A percentile compares a stretch with the other conserved stretches of the same genome.
These are phyloP conservation scores for Kregervanrija fluxuum DNA, from an alignment of 805 yeast genomes.

Conservation along the genomic window DNA sequence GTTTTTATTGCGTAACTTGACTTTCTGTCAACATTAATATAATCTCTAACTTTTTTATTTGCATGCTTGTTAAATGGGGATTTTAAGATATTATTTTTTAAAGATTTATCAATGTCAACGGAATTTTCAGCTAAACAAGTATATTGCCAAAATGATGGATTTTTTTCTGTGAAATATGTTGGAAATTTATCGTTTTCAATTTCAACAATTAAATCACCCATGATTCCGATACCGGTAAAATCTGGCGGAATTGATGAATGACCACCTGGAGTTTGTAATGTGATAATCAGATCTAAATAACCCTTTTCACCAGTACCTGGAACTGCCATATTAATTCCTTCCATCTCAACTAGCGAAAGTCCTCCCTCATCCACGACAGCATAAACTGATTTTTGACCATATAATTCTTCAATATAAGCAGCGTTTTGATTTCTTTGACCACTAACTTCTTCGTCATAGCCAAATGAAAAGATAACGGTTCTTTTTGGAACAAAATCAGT, in stretches of 20 bases:
- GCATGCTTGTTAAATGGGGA: slow-evolving; percentile 32
- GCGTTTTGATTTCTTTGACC: slow-evolving; percentile 33
- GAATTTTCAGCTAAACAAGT: slow-evolving; percentile 43
- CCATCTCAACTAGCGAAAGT: slow-evolving; percentile 27
- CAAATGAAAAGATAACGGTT: slow-evolving; percentile 40
- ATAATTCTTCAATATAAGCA: slow-evolving; percentile 27
- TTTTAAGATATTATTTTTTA: slow-evolving; percentile 32
- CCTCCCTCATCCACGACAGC: slow-evolving; percentile 42
- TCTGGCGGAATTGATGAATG: slow-evolving; percentile 45
- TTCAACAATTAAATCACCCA: slow-evolving; percentile 33
- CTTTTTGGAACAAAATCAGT: slow-evolving; percentile 34
- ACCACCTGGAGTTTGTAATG: slow-evolving; percentile 40
- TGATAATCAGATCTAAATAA: slow-evolving; percentile 33
- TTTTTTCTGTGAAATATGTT: slow-evolving; percentile 32
- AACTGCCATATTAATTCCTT: slow-evolving; percentile 34
- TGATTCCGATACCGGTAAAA: slow-evolving; percentile 41
- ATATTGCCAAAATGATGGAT: slow-evolving; percentile 37
- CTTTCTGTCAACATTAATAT: slow-evolving; percentile 21
- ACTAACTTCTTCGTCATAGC: slow-evolving; percentile 43
- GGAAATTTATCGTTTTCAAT: slow-evolving; percentile 33
- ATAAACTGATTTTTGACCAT: slow-evolving; percentile 36
- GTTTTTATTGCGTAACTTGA: slow-evolving; percentile 36
- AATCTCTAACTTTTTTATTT: slow-evolving; percentile 30
- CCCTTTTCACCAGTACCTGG: slow-evolving; percentile 48
- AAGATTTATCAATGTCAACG: slow-evolving; percentile 23